phyloP scores from a whole-genome alignment of 305 asterid species.

The Rubia occidens region DNA sequence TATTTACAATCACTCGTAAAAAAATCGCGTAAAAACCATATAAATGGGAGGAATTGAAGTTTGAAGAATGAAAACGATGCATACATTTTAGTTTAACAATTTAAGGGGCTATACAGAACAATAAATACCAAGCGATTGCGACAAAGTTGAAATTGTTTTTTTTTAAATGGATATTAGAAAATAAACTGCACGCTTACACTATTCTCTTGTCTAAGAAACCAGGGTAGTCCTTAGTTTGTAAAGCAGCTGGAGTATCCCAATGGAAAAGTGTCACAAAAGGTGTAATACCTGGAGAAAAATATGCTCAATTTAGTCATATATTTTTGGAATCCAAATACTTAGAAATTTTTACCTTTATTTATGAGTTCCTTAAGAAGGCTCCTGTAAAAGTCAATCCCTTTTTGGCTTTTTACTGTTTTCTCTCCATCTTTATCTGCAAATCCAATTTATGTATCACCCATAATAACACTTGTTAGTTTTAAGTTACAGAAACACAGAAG shows the following conservation, averaged over 20 bases:
- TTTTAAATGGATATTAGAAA: too few relatives aligned
- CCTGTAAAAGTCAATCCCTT: neutral
- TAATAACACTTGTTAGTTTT: neutral
- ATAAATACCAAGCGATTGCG: too few relatives aligned
- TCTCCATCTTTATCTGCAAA: neutral
- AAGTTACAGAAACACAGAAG: neutral
- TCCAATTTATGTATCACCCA: neutral
- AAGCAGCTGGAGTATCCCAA: neutral
- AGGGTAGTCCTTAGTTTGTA: neutral
- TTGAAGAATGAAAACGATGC: too few relatives aligned
- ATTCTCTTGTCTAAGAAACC: neutral
- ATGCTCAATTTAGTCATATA: too few relatives aligned
- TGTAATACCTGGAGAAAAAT: neutral
- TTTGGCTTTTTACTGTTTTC: neutral
- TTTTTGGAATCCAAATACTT: too few relatives aligned
- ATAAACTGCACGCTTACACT: neutral
- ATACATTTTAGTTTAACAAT: too few relatives aligned
- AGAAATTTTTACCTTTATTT: neutral
- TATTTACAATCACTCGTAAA: too few relatives aligned
- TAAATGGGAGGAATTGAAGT: too few relatives aligned
- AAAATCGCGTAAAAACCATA: too few relatives aligned
- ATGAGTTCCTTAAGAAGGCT: neutral
- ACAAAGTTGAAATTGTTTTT: too few relatives aligned
- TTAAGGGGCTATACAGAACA: too few relatives aligned
- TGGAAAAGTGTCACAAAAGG: constrained; percentile 1